Evolutionary conservation across 139 green algal genomes (phyloP), one percentile per base, ranked within the genome.

Genomic region (Auxenochlorella pyrenoidosa): DNA sequence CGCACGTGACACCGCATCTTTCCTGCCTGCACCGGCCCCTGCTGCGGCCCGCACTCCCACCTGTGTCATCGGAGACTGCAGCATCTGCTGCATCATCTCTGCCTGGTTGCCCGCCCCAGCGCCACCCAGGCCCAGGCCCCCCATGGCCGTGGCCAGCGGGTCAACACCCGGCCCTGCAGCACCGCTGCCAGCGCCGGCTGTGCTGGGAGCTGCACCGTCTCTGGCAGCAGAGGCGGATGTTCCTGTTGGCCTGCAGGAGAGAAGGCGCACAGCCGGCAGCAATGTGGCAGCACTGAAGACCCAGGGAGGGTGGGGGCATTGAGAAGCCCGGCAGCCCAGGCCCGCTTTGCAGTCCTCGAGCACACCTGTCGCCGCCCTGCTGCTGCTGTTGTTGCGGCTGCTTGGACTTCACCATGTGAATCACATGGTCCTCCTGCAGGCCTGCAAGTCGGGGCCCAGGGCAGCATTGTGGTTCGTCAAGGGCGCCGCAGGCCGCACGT

Each of bases 31-130:
- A 51, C 71, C 63, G 63, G 63, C 63, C 26, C 63, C 30, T 71
- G 16, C 68, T 12, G n/a, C 15, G 3, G 66, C 66, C 5, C n/a
- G 6, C 32, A 18, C 3, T 22, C 75, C 54, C 78, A 84, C 78
- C 54, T 96, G 94, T 77, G 96, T 91, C 77, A 95, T 87, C 10
- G 95, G 96, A 34, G 79, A 94, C 73, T 95, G 91, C 91, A 98
- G 92, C 87, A 97, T 93, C 60, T 94, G 86, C 51, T 84, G 83
- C 91, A 97, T 94, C 79, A 89, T 79, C 41, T 94, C 86, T 12
- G 91, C 91, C 85, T 94, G 91, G 28, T 41, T 83, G 86, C 65
- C 34, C 4, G 40, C 80, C 5, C 41, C 71, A 21, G 71, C 21
- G 60, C 84, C 82, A 54, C 70, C 72, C 21, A 81, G 59, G 1